Conservation (phyloP, 1,284 basidiomycete species). For the Pascua sp. region DNA sequence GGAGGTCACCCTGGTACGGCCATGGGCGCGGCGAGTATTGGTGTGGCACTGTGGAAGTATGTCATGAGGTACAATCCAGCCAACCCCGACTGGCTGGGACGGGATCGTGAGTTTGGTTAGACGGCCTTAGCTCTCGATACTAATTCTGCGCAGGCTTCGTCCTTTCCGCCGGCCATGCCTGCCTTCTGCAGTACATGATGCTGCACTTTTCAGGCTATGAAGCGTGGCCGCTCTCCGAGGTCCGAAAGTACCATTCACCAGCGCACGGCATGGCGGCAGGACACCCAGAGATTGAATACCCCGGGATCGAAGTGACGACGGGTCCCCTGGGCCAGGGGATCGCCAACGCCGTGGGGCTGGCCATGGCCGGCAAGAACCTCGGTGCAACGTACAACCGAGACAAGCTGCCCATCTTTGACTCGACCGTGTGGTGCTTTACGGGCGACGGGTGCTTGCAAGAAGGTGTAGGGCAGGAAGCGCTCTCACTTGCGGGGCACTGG, state of each 20-base stretch:
- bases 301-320: constrained; percentile 75
- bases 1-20: constrained; percentile 47
- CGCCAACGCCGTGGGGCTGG: constrained; percentile 78
- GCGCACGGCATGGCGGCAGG: constrained; percentile 24
- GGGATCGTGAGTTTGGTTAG: constrained; percentile 26
- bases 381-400: constrained; percentile 25
- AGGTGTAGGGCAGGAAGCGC: constrained; percentile 34
- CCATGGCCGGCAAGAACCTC: constrained; percentile 59
- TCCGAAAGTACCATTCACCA: constrained; percentile 26
- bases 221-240: constrained; percentile 28
- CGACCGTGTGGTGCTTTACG: constrained; percentile 34
- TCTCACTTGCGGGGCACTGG: constrained; percentile 33
- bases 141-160: constrained; percentile 18
- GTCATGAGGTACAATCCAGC: constrained; percentile 28
- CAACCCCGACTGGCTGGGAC: constrained; percentile 25
- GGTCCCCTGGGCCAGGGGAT: constrained; percentile 88
- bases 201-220: constrained; percentile 33
- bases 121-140: too few species aligned
- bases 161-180: constrained; percentile 34
- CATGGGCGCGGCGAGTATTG: constrained; percentile 38
- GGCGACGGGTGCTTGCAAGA: constrained; percentile 42
- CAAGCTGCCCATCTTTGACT: constrained; percentile 15
- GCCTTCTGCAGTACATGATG: constrained; percentile 32
- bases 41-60: constrained; percentile 22
- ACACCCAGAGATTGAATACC: constrained; percentile 28